Evolutionary conservation across 805 yeast genomes (phyloP).

Genomic region (Yarrowia bubula): DNA sequence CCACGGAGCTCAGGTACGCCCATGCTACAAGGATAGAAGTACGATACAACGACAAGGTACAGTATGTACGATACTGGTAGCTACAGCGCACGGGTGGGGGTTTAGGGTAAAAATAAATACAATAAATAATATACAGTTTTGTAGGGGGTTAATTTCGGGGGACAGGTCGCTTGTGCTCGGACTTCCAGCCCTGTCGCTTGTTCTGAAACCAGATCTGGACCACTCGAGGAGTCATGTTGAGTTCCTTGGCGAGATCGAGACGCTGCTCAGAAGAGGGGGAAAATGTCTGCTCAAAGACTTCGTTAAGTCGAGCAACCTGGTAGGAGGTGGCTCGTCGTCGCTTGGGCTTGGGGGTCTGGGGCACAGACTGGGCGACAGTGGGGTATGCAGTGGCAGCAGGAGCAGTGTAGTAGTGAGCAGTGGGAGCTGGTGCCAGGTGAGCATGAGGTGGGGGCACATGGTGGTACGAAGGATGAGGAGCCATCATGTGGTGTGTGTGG

Average conservation of each 20-base stretch:
- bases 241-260: slow-evolving; percentile 64
- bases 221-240: slow-evolving; percentile 82
- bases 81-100: no score
- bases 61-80: no score
- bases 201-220: slow-evolving; percentile 93
- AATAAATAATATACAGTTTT: slow-evolving; percentile 24
- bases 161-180: slow-evolving; percentile 32
- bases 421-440: slow-evolving; percentile 4
- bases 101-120: not conserved
- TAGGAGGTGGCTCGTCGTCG: slow-evolving; percentile 78
- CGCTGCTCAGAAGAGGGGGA: slow-evolving; percentile 76
- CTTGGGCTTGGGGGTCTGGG: slow-evolving; percentile 42
- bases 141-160: slow-evolving; percentile 30
- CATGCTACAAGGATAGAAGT: no score
- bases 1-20: no score
- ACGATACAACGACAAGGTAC: no score
- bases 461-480: not conserved
- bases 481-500: not conserved
- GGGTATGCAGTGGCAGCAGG: slow-evolving; percentile 20
- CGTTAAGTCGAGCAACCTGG: slow-evolving; percentile 64
- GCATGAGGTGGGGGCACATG: slow-evolving; percentile 11
- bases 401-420: slow-evolving; percentile 1
- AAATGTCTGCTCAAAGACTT: slow-evolving; percentile 70
- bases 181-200: slow-evolving; percentile 49
- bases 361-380: not conserved